Evolutionary conservation across 768 basidiomycete species (phyloP).

Genomic region (Boletus subparvulus): DNA sequence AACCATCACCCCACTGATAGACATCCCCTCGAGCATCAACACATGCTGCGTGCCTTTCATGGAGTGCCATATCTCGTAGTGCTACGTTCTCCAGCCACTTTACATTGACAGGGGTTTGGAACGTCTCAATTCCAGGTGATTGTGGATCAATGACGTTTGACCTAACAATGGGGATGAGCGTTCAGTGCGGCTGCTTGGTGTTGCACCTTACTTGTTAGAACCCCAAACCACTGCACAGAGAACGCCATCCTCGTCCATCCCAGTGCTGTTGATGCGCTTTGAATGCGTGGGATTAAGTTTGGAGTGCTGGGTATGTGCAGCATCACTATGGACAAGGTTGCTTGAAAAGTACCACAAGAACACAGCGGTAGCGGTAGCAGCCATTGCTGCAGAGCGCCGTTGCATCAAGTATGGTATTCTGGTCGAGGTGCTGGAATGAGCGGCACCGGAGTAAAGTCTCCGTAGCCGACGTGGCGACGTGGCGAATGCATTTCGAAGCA

Average conservation of each 20-base stretch:
- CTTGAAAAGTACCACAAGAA: constrained; percentile 40
- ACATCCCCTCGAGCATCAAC: constrained; percentile 79
- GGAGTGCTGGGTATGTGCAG: constrained; percentile 9
- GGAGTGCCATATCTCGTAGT: constrained; percentile 69
- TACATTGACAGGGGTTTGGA: constrained; percentile 51
- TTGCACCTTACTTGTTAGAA: constrained; percentile 58
- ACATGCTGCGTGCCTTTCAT: constrained; percentile 67
- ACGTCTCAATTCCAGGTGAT: constrained; percentile 35
- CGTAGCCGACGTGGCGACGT: constrained; percentile 3
- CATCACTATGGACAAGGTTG: constrained; percentile 39
- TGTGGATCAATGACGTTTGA: constrained; percentile 46
- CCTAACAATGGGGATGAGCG: constrained; percentile 34
- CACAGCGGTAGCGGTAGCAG: constrained; percentile 28
- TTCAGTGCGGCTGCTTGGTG: not conserved
- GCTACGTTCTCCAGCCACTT: constrained; percentile 67
- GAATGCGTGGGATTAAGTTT: not conserved
- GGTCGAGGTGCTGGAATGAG: not conserved
- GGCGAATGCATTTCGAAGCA: constrained; percentile 14
- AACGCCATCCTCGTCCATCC: constrained; percentile 25
- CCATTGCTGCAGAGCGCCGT: constrained; percentile 13
- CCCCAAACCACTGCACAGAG: constrained; percentile 67
- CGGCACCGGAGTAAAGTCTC: constrained; percentile 7
- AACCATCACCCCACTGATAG: constrained; percentile 80
- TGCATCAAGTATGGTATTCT: constrained; percentile 1
- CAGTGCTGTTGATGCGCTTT: constrained; percentile 20